These are phyloP conservation scores for Sclerotinia subarctica DNA, from an alignment of 2,329 filamentous ascomycete species.

Conservation along the genomic window DNA sequence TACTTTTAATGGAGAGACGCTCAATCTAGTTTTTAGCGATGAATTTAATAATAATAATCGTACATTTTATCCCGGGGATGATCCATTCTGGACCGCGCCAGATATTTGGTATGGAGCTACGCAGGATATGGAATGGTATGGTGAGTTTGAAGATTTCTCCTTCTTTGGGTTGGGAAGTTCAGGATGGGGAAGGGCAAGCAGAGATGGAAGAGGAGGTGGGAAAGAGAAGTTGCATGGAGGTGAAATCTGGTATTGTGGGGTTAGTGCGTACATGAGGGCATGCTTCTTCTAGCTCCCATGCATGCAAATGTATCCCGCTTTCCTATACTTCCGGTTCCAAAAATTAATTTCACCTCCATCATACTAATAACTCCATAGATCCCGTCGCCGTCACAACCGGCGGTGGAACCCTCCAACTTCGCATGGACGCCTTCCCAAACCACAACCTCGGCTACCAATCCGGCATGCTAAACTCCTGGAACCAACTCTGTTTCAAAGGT, in stretches of 20 bases:
- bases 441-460: constrained; percentile 48
- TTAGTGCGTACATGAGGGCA: neutral
- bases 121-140: constrained; percentile 43
- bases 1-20: constrained; percentile 44
- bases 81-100: constrained; percentile 52
- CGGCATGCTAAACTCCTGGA: constrained; percentile 53
- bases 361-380: constrained; percentile 15
- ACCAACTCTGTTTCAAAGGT: constrained; percentile 53
- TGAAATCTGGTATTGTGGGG: neutral
- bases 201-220: too few species aligned
- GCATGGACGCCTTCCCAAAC: constrained; percentile 46
- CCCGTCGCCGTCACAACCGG: constrained; percentile 49
- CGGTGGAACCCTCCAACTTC: constrained; percentile 46
- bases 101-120: constrained; percentile 56
- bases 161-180: neutral
- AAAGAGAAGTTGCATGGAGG: neutral
- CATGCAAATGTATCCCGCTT: neutral
- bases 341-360: neutral
- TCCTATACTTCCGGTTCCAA: neutral
- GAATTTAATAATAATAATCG: constrained; percentile 53
- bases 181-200: neutral
- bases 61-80: constrained; percentile 56
- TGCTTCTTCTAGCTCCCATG: neutral
- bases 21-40: constrained; percentile 53
- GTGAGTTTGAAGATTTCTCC: constrained; percentile 2